Percentiles rank a stretch among this genome's conserved stretches.
phyloP scores from a whole-genome alignment of 2,329 filamentous ascomycete species.

The Talaromyces sp. region DNA sequence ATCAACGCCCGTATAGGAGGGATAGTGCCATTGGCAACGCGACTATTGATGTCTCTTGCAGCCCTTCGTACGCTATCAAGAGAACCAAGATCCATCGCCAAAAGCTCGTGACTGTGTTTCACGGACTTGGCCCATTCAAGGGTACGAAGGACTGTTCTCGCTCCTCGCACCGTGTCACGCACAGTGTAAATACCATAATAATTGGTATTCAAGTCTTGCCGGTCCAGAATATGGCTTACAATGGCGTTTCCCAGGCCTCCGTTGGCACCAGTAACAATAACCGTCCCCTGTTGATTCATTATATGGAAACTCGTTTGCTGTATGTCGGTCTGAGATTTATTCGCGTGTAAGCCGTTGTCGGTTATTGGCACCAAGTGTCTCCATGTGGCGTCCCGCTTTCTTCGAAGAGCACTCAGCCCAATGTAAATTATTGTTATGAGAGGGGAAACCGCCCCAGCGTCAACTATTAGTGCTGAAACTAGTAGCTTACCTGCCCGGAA shows the following conservation, averaged over 20 bases:
- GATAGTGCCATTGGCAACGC: constrained; percentile 23
- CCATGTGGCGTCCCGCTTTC: no score
- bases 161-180: constrained; percentile 5
- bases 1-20: constrained; percentile 38
- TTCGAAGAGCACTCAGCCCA: no score
- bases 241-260: constrained; percentile 9
- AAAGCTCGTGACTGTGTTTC: not conserved
- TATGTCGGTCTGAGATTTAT: no score
- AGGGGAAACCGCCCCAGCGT: no score
- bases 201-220: constrained; percentile 12
- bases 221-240: constrained; percentile 12
- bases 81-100: constrained; percentile 14
- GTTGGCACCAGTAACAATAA: constrained; percentile 9
- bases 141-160: not conserved
- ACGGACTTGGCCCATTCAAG: not conserved
- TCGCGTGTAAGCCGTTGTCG: no score
- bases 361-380: no score
- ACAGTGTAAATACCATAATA: constrained; percentile 20
- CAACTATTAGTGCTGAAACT: no score
- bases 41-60: constrained; percentile 15
- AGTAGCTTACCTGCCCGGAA: no score
- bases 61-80: constrained; percentile 13
- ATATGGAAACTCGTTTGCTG: not conserved
- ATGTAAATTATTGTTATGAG: no score
- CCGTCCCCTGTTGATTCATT: constrained; percentile 4